Percentiles rank a stretch among this genome's conserved stretches.
Conservation (phyloP, 2,329 filamentous ascomycete genomes). For the Bipolaris oryzae region DNA sequence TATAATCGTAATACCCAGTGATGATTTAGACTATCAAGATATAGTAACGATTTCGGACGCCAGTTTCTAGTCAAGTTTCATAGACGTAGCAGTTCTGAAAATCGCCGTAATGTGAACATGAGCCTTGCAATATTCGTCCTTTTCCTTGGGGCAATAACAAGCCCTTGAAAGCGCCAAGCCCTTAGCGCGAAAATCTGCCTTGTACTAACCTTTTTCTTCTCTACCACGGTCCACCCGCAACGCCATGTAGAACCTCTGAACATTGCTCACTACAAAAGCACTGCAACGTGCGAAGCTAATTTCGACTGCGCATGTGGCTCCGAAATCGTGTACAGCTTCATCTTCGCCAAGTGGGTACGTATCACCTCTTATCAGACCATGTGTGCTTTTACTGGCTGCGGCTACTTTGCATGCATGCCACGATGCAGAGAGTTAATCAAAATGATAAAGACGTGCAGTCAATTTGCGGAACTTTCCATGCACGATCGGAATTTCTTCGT, state of each 20-base stretch:
- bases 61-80: neutral
- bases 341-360: neutral
- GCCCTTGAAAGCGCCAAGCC: conserved; percentile 20
- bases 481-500: too few species aligned
- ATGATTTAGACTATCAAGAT: neutral
- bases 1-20: conserved; percentile 26
- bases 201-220: conserved; percentile 7
- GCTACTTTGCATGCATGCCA: neutral
- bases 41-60: neutral
- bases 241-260: conserved; percentile 7
- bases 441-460: neutral
- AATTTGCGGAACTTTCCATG: too few species aligned
- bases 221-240: neutral
- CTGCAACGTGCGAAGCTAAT: neutral
- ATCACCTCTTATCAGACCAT: neutral
- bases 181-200: conserved; percentile 34
- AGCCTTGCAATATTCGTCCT: neutral
- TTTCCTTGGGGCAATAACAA: neutral
- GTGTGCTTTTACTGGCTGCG: neutral
- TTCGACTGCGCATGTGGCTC: neutral
- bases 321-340: neutral
- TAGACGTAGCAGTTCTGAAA: neutral
- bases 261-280: neutral
- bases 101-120: neutral
- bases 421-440: neutral